Conservation (phyloP, 192 early-diverging fungal species). For the Linnemannia elongata region DNA sequence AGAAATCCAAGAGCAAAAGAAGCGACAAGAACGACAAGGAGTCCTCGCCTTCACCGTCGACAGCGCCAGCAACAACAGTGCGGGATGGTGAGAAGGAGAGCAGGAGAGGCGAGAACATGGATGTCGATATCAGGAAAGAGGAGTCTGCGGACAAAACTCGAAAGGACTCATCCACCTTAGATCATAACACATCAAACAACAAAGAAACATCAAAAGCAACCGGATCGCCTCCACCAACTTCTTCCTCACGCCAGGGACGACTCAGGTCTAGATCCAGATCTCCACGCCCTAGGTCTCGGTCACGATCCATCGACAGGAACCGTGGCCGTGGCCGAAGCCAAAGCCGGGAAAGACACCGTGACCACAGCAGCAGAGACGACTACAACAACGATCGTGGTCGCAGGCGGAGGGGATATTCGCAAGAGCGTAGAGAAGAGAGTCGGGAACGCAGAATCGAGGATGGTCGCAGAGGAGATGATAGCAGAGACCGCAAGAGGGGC, state of each 20-base stretch:
- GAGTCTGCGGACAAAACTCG: neutral
- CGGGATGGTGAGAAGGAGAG: neutral
- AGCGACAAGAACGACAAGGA: neutral
- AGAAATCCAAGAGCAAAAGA: neutral
- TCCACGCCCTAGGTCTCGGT: constrained; percentile 11
- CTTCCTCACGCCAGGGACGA: neutral
- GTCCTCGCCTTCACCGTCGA: neutral
- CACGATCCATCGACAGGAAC: constrained; percentile 11
- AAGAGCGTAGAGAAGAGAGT: constrained; percentile 14
- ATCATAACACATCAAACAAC: neutral
- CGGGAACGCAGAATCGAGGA: neutral
- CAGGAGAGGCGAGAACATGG: neutral
- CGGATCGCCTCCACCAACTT: neutral
- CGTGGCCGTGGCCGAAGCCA: constrained; percentile 21
- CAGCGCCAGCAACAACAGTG: neutral
- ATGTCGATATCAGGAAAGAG: neutral
- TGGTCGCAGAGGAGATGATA: constrained; percentile 9
- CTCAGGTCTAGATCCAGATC: constrained; percentile 20
- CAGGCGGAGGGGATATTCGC: constrained; percentile 2
- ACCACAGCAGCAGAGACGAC: neutral
- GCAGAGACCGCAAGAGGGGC: no score
- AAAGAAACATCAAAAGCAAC: neutral
- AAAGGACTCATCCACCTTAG: neutral
- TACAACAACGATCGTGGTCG: neutral
- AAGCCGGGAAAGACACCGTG: constrained; percentile 10